Evolutionary conservation across 2,329 filamentous ascomycete genomes (phyloP), one percentile per base, ranked within the genome.

Genomic region (Xylariaceae sp.): DNA sequence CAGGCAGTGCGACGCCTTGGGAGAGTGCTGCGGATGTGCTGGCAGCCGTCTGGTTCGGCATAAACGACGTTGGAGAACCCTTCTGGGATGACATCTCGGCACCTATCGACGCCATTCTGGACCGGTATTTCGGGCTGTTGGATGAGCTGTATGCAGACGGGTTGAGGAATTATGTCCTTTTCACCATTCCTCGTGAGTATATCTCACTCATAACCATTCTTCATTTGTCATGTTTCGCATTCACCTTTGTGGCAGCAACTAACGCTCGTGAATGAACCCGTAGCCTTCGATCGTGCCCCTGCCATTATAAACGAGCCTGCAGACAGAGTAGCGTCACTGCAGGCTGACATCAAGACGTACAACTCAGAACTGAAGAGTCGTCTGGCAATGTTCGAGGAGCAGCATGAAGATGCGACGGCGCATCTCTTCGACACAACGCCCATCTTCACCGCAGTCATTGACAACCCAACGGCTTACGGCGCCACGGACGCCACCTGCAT

Each of bases 21-120:
- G 57, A 4, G 1, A 61, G 59, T 1, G 57, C 71, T 3, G 53
- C 60, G 2, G 50, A 68, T 49, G 59, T 59, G 3, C 48, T 65
- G 5, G 72, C 69, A 2, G 61, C 61, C 23, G 71, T 74, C 0
- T 72, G 70, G 53, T 59, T 57, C 18, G 72, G 73, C 50, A 73
- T 74, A 45, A 62, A 66, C n/a, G 68, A 73, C 4, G 62, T 69
- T 9, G 64, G 60, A 10, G 71, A 71, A 56, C 68, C 73, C 15
- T 70, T 74, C 56, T 73, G 70, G 49, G 69, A 68, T 53, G 65
- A 71, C 4, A 51, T 57, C 6, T 52, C 65, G 1, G 52, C 64
- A 5, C 65, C 65, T 1, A 45, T 67, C 13, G 62, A 57, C 9
- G 37, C 30, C 1, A 60, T 65, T 9, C 34, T 63, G 11, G 62